Evolutionary conservation across 2,329 filamentous ascomycete species (phyloP), one percentile per base, ranked within the genome.

Genomic region (Seiridium unicorne): DNA sequence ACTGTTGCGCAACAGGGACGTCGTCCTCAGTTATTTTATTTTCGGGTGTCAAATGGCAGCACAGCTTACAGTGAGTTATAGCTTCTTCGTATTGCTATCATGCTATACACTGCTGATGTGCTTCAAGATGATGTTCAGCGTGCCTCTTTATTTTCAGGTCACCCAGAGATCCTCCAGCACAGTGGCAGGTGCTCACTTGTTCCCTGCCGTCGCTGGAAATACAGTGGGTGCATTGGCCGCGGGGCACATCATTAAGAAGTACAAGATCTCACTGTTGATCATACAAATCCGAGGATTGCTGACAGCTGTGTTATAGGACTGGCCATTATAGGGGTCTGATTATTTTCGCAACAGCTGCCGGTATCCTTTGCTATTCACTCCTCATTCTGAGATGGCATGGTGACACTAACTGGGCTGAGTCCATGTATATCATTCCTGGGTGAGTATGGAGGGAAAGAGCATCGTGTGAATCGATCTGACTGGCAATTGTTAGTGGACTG

Each of bases 81-180:
- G 10, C 8, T 3, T 7, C 34, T 38, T 36, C 10, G 5, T n/a
- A n/a, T 35, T 40, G 4, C 18, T 13, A 18, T 2, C 4, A n/a
- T 26, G 26, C 9, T 18, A 1, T 36, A 42, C 11, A 13, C 61
- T 57, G 36, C 55, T 62, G 10, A 63, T 66, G 46, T 53, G 55
- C 9, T 11, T 11, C 48, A 61, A 80, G 73, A 77, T 87, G 68
- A 87, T 90, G 83, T 88, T 86, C 58, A 81, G 82, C 0, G 81
- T 91, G 0, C 89, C 89, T 0, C 72, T 91, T 0, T 91, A 91
- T 72, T 92, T 91, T 63, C 85, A 89, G 60, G 82, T 89, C 1
- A 88, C 87, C 0, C 75, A 81, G 4, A 75, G 78, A 0, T 81
- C 80, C 3, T 85, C 84, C 0, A 85, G 83, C 49, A 86, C 87